Evolutionary conservation across 2,329 filamentous ascomycete genomes (phyloP).

Genomic region (Aspergillus terreus): DNA sequence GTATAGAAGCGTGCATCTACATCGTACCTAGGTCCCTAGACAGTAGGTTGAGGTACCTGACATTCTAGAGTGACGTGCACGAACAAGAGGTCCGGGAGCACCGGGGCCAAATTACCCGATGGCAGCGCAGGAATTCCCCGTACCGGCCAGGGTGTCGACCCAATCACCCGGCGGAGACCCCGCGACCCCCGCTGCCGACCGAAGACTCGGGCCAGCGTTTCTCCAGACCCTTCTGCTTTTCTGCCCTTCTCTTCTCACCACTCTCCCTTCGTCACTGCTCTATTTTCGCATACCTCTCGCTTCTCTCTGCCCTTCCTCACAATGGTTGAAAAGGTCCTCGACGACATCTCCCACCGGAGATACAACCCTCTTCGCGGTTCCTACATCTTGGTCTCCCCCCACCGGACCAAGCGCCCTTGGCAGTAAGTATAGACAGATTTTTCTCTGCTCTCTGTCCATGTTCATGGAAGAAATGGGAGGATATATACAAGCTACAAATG

Average conservation of each 20-base stretch:
- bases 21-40: too few species aligned
- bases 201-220: slow-evolving; percentile 2
- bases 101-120: background rate
- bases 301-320: slow-evolving; percentile 10
- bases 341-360: slow-evolving; percentile 94
- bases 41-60: too few species aligned
- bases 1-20: too few species aligned
- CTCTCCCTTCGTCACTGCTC: background rate
- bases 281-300: background rate
- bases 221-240: slow-evolving; percentile 1
- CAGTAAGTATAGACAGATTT: slow-evolving; percentile 62
- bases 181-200: slow-evolving; percentile 14
- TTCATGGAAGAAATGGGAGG: background rate
- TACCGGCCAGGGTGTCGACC: slow-evolving; percentile 2
- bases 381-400: slow-evolving; percentile 92
- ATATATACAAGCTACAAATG: background rate
- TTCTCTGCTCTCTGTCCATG: background rate
- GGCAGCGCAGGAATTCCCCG: background rate
- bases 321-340: slow-evolving; percentile 74
- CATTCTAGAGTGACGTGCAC: too few species aligned
- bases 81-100: too few species aligned
- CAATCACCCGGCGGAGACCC: slow-evolving; percentile 16
- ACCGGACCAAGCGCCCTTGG: slow-evolving; percentile 96
- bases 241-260: background rate
- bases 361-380: slow-evolving; percentile 88